A percentile compares a stretch with the other conserved stretches of the same genome.
Conservation (phyloP, 2,329 filamentous ascomycete species). For the Albifimbria verrucaria region DNA sequence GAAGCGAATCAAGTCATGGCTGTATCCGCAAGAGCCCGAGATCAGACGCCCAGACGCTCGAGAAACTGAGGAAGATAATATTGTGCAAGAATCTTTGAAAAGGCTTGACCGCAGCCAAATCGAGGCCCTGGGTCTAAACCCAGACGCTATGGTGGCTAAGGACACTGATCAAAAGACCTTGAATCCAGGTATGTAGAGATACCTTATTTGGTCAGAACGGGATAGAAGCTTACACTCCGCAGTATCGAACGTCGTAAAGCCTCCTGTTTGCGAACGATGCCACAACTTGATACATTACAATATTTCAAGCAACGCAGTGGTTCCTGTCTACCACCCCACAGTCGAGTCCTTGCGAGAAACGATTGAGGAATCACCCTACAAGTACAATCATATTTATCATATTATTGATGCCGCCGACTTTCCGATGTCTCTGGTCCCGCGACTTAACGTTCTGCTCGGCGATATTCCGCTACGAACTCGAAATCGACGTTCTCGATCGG, state of each 20-base stretch:
- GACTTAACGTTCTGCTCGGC: conserved; percentile 66
- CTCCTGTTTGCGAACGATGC: conserved; percentile 81
- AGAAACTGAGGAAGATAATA: conserved; percentile 35
- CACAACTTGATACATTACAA: conserved; percentile 78
- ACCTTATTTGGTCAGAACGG: too few relatives aligned
- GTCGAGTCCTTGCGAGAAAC: conserved; percentile 79
- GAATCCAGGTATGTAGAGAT: background rate
- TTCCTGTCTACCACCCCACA: conserved; percentile 75
- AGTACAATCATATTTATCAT: conserved; percentile 93
- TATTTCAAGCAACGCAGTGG: conserved; percentile 43
- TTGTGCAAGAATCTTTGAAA: conserved; percentile 45
- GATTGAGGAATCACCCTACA: conserved; percentile 83
- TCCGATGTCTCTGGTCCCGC: conserved; percentile 84
- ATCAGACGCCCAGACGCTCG: conserved; percentile 5
- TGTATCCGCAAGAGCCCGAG: conserved; percentile 19
- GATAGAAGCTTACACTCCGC: too few relatives aligned
- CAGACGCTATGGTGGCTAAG: conserved; percentile 32
- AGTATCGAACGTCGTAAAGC: too few relatives aligned
- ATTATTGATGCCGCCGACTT: conserved; percentile 95
- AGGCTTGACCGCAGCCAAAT: conserved; percentile 39
- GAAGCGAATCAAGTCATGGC: conserved; percentile 48
- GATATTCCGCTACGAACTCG: conserved; percentile 72
- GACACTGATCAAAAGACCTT: conserved; percentile 4
- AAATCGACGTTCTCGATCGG: conserved; percentile 72
- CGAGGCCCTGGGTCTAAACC: conserved; percentile 43